Conservation (phyloP, 352 stramenopile genomes). For the Pythium brachiatum region DNA sequence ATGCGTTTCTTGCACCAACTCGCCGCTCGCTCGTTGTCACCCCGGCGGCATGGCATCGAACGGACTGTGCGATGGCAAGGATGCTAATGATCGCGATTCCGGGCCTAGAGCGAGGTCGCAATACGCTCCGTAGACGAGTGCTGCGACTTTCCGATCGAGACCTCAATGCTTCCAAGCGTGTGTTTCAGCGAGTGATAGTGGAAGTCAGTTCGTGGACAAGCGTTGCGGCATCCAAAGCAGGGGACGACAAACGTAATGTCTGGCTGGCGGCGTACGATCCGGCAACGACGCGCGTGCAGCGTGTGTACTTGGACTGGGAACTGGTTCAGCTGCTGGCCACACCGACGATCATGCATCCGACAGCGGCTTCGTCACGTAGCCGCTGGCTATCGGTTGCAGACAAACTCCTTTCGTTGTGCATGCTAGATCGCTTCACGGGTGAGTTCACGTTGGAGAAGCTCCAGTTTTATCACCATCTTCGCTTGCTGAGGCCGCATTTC, state of each 20-base stretch:
- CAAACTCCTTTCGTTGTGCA: slow-evolving; percentile 46
- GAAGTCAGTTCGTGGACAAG: slow-evolving; percentile 41
- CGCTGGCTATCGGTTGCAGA: slow-evolving; percentile 33
- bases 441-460: slow-evolving; percentile 68
- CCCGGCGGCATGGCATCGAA: slow-evolving; percentile 31
- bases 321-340: slow-evolving; percentile 52
- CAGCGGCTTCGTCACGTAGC: slow-evolving; percentile 12
- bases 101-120: slow-evolving; percentile 37
- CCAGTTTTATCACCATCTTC: slow-evolving; percentile 65
- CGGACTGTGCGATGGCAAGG: slow-evolving; percentile 11
- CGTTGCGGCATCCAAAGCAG: background rate
- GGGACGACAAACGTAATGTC: slow-evolving; percentile 14
- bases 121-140: slow-evolving; percentile 37
- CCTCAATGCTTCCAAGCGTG: background rate
- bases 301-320: slow-evolving; percentile 71
- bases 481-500: slow-evolving; percentile 46
- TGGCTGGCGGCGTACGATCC: slow-evolving; percentile 69
- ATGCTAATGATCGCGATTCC: slow-evolving; percentile 43
- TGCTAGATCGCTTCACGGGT: slow-evolving; percentile 71
- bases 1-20: slow-evolving; percentile 40
- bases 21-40: slow-evolving; percentile 50
- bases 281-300: slow-evolving; percentile 29
- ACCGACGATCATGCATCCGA: slow-evolving; percentile 5
- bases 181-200: slow-evolving; percentile 42
- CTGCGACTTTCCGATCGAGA: slow-evolving; percentile 27